Base-by-base conservation (phyloP, 2,329 filamentous ascomycete genomes). In the Xylaria arbuscula region DNA sequence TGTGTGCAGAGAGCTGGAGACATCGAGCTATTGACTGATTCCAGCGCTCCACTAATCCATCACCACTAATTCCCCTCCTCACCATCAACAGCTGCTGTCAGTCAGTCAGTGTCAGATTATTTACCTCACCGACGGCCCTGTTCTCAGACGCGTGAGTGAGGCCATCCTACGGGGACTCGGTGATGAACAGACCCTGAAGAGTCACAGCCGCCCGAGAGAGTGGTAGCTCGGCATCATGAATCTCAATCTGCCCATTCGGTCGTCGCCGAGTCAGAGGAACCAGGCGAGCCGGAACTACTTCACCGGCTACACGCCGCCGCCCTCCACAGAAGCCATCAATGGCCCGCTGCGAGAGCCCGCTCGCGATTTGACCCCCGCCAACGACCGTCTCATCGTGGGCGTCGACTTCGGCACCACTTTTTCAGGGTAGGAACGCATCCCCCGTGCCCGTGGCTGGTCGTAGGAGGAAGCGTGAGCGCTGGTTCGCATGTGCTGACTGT, bases 401-500 rank as follows among this genome's bases (percentile, higher is more conserved):
- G 88, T 94, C 8, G 92, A 94, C 78, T 94, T 94, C 81, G 92
- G 92, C 15, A 94, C 92, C n/a, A 94, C 92, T 1, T 94, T 93
- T 77, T 93, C 90, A 51, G 92, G 91, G 88, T 91, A 80, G 82
- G 88, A 87, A 84, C 19, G n/a, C 13, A 38, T 32, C 60, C 40
- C 24, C 36, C 34, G 6, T n/a, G 15, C 40, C 40, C n/a, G 53
- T 48, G 36, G 19, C 50, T 8, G n/a, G 36, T 42, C 6, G 34
- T 11, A 51, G 50, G 17, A 17, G 17, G 51, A 34, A n/a, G 13
- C 17, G 56, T 51, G 10, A 17, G 24, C n/a, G n/a, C 34, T 28
- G 28, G 22, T 28, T 47, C 36, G 22, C 13, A 36, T 17, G 51
- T n/a, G 65, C 72, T 76, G 72, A 68, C 28, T 47, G 15, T 8